These are phyloP conservation scores for Pedinophyceae sp. DNA, from an alignment of 139 green algal genomes.

Conservation along the genomic window DNA sequence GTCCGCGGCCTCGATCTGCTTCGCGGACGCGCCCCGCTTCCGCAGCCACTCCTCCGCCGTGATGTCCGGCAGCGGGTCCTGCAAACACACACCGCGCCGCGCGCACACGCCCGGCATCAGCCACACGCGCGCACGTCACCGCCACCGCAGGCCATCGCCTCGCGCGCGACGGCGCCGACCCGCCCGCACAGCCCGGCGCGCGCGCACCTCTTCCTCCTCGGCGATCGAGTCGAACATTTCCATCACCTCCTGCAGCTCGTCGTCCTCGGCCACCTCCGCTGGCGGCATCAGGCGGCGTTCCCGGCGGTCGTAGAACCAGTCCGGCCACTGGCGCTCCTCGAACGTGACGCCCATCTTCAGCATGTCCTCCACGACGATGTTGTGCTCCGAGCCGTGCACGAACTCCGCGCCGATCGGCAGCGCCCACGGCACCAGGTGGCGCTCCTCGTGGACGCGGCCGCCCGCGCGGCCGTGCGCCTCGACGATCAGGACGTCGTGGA, in stretches of 20 bases:
- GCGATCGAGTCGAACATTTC: neutral
- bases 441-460: neutral
- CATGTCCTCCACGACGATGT: neutral
- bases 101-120: too few relatives aligned
- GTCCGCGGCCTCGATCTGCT: neutral
- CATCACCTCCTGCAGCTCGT: neutral
- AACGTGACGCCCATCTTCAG: neutral
- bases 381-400: constrained; percentile 6
- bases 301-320: neutral
- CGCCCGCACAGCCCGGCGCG: neutral
- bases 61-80: too few relatives aligned
- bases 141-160: neutral
- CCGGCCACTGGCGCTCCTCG: neutral
- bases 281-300: neutral
- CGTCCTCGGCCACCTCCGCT: neutral
- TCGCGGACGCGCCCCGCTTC: neutral
- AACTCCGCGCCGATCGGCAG: constrained; percentile 7
- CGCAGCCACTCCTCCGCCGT: too few relatives aligned
- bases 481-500: neutral
- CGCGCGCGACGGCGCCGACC: neutral
- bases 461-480: neutral
- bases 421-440: constrained; percentile 3
- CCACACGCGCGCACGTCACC: neutral
- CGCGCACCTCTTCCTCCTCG: neutral
- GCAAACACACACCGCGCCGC: too few relatives aligned